Conservation (phyloP, 2,329 filamentous ascomycete species). For the Ophiostoma ulmi region DNA sequence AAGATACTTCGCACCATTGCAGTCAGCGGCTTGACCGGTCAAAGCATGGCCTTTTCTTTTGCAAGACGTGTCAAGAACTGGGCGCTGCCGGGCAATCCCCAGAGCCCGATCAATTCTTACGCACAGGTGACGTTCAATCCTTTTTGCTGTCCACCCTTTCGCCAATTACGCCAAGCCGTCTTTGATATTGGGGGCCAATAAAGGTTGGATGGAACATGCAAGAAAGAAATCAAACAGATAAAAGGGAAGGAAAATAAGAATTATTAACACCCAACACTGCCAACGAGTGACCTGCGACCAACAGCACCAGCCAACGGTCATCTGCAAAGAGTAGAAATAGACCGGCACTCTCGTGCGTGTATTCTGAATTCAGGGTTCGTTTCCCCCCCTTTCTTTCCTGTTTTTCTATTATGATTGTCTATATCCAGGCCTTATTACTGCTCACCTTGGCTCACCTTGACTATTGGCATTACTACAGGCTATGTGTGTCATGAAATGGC, state of each 20-base stretch:
- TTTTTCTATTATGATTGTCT: not conserved
- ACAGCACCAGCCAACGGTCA: not conserved
- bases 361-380: not conserved
- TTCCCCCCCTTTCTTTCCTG: not conserved
- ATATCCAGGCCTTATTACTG: not conserved
- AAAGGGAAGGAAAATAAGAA: not conserved
- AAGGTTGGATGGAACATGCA: not conserved
- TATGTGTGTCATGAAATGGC: not conserved
- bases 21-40: too few relatives aligned
- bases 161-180: not conserved
- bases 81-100: not conserved
- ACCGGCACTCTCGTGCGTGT: not conserved
- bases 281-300: not conserved
- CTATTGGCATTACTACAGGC: not conserved
- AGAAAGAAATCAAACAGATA: not conserved
- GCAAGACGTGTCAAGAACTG: too few relatives aligned
- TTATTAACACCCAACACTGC: not conserved
- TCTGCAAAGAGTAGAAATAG: slow-evolving; percentile 8
- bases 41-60: too few relatives aligned
- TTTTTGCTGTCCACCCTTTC: not conserved
- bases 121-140: not conserved
- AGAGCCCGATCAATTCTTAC: not conserved
- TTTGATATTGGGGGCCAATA: slow-evolving; percentile 1
- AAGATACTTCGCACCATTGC: too few relatives aligned
- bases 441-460: slow-evolving; percentile 6